Conservation (phyloP, 2,329 filamentous ascomycete genomes). For the Alternaria conjuncta region DNA sequence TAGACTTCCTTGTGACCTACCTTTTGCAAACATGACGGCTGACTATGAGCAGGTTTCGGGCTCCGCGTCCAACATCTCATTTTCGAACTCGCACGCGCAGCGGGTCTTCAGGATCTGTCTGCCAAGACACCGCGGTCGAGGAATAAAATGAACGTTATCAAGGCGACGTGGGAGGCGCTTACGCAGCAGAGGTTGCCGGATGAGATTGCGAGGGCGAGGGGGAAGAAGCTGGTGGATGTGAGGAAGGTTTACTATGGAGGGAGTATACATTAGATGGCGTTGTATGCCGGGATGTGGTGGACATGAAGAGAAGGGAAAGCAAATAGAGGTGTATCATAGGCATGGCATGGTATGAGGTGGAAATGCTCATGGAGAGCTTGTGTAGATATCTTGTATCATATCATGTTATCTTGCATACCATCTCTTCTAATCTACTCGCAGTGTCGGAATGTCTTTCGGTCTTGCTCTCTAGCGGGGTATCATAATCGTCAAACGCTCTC, state of each 20-base stretch:
- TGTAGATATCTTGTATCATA: constrained; percentile 6
- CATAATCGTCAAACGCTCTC: background rate
- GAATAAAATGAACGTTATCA: constrained; percentile 98
- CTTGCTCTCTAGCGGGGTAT: constrained; percentile 1
- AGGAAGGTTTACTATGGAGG: constrained; percentile 97
- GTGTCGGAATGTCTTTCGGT: fast-evolving
- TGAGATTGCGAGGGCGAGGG: constrained; percentile 84
- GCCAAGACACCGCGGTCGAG: constrained; percentile 82
- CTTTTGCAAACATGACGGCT: background rate
- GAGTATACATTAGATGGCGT: constrained; percentile 51
- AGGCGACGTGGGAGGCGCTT: constrained; percentile 84
- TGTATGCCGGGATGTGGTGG: too few species aligned
- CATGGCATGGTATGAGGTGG: background rate
- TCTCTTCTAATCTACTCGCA: background rate
- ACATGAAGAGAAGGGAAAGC: too few species aligned
- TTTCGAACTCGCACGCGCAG: constrained; percentile 90
- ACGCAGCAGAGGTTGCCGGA: constrained; percentile 85
- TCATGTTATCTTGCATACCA: background rate
- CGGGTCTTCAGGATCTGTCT: constrained; percentile 85
- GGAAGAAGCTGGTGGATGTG: constrained; percentile 95
- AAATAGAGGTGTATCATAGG: constrained; percentile 26
- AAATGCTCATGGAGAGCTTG: background rate
- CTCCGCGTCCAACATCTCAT: constrained; percentile 89
- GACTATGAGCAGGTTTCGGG: constrained; percentile 74
- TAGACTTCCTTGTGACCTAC: background rate